Conservation (phyloP, 495 filamentous ascomycete species). For the Astrothelium subdiscretum region DNA sequence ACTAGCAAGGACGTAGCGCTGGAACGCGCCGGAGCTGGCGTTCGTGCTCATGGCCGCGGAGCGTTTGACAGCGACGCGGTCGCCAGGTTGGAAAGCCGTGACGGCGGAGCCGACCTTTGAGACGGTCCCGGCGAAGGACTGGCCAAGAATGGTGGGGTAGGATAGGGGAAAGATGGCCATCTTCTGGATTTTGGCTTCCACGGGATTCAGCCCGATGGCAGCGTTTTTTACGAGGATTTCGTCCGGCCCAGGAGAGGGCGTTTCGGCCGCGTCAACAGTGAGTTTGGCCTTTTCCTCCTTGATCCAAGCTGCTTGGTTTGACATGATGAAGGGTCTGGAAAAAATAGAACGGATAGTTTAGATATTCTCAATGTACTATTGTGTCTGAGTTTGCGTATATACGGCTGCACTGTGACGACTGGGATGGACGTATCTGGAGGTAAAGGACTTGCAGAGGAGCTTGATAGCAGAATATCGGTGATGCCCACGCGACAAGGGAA, state of each 20-base stretch:
- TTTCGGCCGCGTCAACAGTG: conserved; percentile 24
- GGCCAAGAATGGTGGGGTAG: conserved; percentile 42
- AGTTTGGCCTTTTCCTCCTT: conserved; percentile 8
- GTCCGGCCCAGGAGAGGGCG: conserved; percentile 22
- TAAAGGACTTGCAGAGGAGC: too few species aligned
- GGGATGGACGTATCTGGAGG: too few species aligned
- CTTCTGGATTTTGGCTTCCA: conserved; percentile 37
- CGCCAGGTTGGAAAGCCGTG: conserved; percentile 35
- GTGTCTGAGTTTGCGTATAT: too few species aligned
- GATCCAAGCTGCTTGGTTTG: conserved; percentile 11
- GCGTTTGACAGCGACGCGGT: conserved; percentile 26
- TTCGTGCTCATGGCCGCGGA: background rate
- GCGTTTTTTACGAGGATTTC: conserved; percentile 30
- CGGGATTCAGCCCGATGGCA: conserved; percentile 34
- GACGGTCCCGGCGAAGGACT: conserved; percentile 44
- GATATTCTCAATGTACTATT: too few species aligned
- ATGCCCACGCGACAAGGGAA: too few species aligned
- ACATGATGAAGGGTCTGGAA: conserved; percentile 8
- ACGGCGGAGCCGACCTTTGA: conserved; percentile 35
- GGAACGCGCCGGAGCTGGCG: conserved; percentile 19
- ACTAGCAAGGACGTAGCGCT: conserved; percentile 21
- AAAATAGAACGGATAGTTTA: too few species aligned
- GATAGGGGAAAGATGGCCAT: conserved; percentile 20
- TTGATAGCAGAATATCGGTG: too few species aligned
- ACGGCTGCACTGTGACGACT: too few species aligned